A percentile compares a stretch with the other conserved stretches of the same genome.
These are phyloP conservation scores for Iberis pinnata DNA, from an alignment of 345 rosid species.

Conservation along the genomic window DNA sequence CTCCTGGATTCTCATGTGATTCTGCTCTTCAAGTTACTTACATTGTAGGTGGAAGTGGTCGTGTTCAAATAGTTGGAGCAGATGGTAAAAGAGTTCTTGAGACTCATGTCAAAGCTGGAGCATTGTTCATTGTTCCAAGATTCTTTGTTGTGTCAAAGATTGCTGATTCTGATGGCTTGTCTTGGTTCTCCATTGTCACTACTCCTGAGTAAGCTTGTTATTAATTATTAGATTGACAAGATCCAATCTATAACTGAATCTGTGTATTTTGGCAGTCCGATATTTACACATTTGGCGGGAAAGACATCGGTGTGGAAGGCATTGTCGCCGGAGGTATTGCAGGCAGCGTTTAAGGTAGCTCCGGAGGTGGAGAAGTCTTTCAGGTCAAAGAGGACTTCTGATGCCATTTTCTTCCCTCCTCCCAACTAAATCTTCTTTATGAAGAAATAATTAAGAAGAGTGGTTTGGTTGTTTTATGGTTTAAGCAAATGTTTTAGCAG, in stretches of 20 bases:
- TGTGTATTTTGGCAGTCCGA: slow-evolving; percentile 44
- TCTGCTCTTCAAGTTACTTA: slow-evolving; percentile 83
- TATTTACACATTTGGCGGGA: slow-evolving; percentile 89
- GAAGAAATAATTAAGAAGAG: neutral
- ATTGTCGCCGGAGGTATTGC: slow-evolving; percentile 65
- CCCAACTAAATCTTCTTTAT: slow-evolving; percentile 27
- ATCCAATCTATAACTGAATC: too few relatives aligned
- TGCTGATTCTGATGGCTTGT: slow-evolving; percentile 65
- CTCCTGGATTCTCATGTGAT: slow-evolving; percentile 95
- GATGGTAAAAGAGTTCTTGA: slow-evolving; percentile 71
- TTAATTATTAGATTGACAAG: neutral
- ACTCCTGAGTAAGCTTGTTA: slow-evolving; percentile 62
- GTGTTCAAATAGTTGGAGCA: slow-evolving; percentile 68
- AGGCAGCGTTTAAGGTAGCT: slow-evolving; percentile 59
- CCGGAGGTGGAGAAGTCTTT: slow-evolving; percentile 57
- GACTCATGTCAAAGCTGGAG: slow-evolving; percentile 59
- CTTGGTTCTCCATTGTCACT: slow-evolving; percentile 88
- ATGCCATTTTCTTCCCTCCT: slow-evolving; percentile 85
- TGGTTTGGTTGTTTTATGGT: slow-evolving; percentile 7
- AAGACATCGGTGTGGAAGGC: slow-evolving; percentile 80
- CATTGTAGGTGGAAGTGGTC: slow-evolving; percentile 67
- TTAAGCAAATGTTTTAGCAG: neutral
- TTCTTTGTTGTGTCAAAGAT: slow-evolving; percentile 82
- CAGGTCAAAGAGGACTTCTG: slow-evolving; percentile 63
- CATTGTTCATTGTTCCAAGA: slow-evolving; percentile 76